These are phyloP conservation scores for Chlamydomonas sp. DNA, from an alignment of 139 green algal genomes.

Conservation along the genomic window DNA sequence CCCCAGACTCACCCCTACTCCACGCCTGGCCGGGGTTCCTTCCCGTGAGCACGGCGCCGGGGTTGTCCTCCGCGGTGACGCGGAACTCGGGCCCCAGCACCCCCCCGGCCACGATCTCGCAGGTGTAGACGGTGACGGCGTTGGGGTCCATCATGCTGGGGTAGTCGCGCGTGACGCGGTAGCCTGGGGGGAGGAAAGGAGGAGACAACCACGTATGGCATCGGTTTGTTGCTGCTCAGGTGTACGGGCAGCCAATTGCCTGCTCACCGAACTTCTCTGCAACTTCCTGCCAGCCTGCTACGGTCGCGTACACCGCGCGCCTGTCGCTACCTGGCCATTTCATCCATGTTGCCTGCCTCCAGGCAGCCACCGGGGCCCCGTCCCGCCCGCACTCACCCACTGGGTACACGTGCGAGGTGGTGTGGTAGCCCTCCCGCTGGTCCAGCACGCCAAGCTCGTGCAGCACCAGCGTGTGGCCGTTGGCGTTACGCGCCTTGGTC, in stretches of 20 bases:
- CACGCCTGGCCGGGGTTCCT: conserved; percentile 20
- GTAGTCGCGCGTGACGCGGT: conserved; percentile 14
- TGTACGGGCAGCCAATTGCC: too few species aligned
- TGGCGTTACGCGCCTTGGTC: not conserved
- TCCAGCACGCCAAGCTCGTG: conserved; percentile 8
- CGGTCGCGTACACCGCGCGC: too few species aligned
- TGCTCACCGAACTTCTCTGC: too few species aligned
- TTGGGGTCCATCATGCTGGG: not conserved
- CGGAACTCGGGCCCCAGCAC: not conserved
- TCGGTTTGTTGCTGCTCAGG: too few species aligned
- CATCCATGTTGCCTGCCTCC: too few species aligned
- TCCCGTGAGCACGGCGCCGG: not conserved
- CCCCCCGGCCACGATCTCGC: conserved; percentile 18
- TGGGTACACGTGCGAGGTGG: not conserved
- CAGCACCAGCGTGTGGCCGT: conserved; percentile 16
- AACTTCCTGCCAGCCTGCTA: too few species aligned
- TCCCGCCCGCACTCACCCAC: not conserved
- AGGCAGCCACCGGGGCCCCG: too few species aligned
- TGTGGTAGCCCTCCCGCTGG: conserved; percentile 25
- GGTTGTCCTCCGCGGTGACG: conserved; percentile 9
- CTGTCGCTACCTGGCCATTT: too few species aligned
- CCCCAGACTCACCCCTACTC: not conserved
- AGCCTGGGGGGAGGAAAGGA: not conserved
- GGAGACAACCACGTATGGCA: not conserved
- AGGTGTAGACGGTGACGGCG: not conserved